Evolutionary conservation across 2,329 filamentous ascomycete genomes (phyloP), one percentile per base, ranked within the genome.

Genomic region (Claviceps digitariae): DNA sequence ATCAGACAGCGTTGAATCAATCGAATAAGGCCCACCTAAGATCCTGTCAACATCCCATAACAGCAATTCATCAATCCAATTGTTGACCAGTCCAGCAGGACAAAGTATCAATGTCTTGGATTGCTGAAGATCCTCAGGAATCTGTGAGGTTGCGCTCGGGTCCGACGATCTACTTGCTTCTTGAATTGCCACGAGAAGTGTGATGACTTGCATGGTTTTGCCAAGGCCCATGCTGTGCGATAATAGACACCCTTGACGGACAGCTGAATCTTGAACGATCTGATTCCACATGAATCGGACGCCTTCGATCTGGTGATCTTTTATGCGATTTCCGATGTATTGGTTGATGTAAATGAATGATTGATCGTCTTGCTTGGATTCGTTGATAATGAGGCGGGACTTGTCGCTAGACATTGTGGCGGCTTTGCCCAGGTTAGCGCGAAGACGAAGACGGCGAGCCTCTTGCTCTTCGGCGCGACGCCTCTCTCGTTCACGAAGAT

Each of bases 141-240:
- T 78, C 64, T 94, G 88, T 0, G 72, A 70, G 3, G 67, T 68
- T 6, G 91, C 69, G 0, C 71, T 65, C 0, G 69, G 66, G 52
- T 90, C 77, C 0, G 65, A 31, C 0, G 86, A 90, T 21, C 65
- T 64, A 4, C 81, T 75, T 3, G 87, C 80, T 59, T 87, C 77
- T 4, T 82, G 74, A 56, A 95, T 78, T 0, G 87, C 83, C 17
- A 86, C 77, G 6, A 96, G 76, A n/a, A 95, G 71, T 0, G 88
- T 86, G 55, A 95, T 88, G 6, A 89, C 80, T 69, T 95, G 90
- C 83, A 95, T 89, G 0, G 90, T 94, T 70, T 95, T 96, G 17
- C 90, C 90, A 2, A 95, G 70, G 1, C 90, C 90, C 90, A 95
- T 95, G 0, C 87, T 88, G 65, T 95, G 90, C 6, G 90, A 86